A percentile compares a stretch with the other conserved stretches of the same genome.
Evolutionary conservation across 2,329 filamentous ascomycete species (phyloP).

Genomic region (Curvularia lunata): DNA sequence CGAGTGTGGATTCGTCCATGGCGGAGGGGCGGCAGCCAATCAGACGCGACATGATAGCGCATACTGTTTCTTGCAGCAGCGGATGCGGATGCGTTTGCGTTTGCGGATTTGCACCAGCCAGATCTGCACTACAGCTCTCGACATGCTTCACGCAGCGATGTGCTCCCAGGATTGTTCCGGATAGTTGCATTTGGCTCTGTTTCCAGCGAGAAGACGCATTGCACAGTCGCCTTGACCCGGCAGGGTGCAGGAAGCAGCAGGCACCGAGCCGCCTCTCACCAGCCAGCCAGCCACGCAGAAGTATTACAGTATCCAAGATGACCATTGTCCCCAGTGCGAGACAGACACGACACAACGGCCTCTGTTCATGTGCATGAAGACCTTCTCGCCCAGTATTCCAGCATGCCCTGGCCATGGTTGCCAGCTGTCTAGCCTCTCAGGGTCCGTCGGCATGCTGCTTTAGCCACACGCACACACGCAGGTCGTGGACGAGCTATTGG

Average conservation of each 20-base stretch:
- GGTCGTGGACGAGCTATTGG: conserved; percentile 20
- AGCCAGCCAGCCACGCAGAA: no score
- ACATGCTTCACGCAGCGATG: conserved; percentile 30
- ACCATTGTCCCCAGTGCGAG: conserved; percentile 22
- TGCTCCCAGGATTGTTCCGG: conserved; percentile 38
- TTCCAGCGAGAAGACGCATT: conserved; percentile 16
- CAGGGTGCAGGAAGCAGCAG: conserved; percentile 16
- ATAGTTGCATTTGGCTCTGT: conserved; percentile 29
- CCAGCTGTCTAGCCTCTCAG: conserved; percentile 10
- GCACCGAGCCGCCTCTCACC: conserved; percentile 9
- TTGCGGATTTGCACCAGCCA: conserved; percentile 18
- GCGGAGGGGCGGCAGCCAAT: conserved; percentile 32
- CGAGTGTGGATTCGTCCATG: conserved; percentile 26
- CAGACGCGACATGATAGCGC: conserved; percentile 22
- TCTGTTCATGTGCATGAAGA: conserved; percentile 14
- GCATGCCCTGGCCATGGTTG: conserved; percentile 6
- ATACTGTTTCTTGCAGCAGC: conserved; percentile 2
- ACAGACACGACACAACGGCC: conserved; percentile 19
- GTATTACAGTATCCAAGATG: background rate
- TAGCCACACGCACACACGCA: conserved; percentile 21
- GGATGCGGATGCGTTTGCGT: conserved; percentile 10
- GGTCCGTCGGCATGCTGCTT: conserved; percentile 17
- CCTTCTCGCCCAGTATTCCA: conserved; percentile 1
- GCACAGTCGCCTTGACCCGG: conserved; percentile 24
- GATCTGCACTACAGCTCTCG: conserved; percentile 30